Conservation (phyloP, 371 early-diverging fungal species). For the Mortierella sp. region DNA sequence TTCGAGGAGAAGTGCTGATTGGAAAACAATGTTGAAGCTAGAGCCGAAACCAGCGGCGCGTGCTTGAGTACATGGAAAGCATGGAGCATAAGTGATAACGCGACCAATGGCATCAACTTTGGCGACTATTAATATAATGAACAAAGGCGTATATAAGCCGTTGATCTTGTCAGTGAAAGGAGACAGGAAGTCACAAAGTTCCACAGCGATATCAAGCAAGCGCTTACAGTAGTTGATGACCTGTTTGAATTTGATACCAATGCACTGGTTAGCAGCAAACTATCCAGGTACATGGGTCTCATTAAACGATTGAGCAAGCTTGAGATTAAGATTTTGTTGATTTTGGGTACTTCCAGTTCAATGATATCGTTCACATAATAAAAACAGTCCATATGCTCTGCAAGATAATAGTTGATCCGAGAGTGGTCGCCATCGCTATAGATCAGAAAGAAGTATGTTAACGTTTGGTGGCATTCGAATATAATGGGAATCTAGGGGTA, state of each 20-base stretch:
- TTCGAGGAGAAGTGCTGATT: constrained; percentile 28
- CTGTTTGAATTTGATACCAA: constrained; percentile 4
- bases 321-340: constrained; percentile 59
- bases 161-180: not conserved
- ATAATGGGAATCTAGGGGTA: not conserved
- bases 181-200: not conserved
- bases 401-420: constrained; percentile 62
- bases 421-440: constrained; percentile 41
- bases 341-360: constrained; percentile 60
- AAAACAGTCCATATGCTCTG: constrained; percentile 68
- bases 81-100: constrained; percentile 52
- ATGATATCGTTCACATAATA: constrained; percentile 69
- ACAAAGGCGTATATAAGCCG: not conserved
- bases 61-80: constrained; percentile 57
- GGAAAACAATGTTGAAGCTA: constrained; percentile 55
- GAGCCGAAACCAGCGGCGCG: constrained; percentile 50
- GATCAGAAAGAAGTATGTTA: not conserved
- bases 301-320: constrained; percentile 50
- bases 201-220: not conserved
- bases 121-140: constrained; percentile 17
- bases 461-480: not conserved
- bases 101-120: constrained; percentile 44
- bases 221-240: constrained; percentile 11
- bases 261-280: constrained; percentile 21
- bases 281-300: constrained; percentile 56